Percentiles rank a stretch among this genome's conserved stretches.
phyloP scores from a whole-genome alignment of 2,329 filamentous ascomycete genomes.

The Penicillium sp. region DNA sequence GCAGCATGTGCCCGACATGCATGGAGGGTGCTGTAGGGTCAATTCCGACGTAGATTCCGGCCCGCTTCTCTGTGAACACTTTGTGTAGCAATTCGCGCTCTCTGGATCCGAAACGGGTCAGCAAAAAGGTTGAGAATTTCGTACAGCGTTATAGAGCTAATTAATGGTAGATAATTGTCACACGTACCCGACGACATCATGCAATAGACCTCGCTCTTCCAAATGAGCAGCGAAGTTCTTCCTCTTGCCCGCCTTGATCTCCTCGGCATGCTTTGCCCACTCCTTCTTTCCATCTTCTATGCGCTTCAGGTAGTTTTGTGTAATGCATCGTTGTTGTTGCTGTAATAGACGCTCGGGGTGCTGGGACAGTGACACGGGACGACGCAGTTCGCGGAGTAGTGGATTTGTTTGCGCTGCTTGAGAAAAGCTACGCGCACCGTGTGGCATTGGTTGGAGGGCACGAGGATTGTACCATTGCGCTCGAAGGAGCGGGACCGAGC shows the following conservation, averaged over 20 bases:
- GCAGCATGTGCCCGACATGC: conserved; percentile 53
- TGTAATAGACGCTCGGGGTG: background rate
- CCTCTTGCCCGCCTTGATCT: conserved; percentile 45
- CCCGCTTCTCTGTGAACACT: conserved; percentile 46
- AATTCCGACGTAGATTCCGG: conserved; percentile 50
- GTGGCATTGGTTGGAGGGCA: conserved; percentile 12
- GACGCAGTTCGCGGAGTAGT: conserved; percentile 12
- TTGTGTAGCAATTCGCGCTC: conserved; percentile 45
- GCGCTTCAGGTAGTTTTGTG: conserved; percentile 35
- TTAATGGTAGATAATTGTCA: background rate
- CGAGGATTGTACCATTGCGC: conserved; percentile 21
- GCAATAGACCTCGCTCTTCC: conserved; percentile 48
- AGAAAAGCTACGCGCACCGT: conserved; percentile 26
- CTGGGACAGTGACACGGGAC: conserved; percentile 10
- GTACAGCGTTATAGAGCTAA: background rate
- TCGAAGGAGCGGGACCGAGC: conserved; percentile 20
- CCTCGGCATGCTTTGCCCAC: conserved; percentile 41
- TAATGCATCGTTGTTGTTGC: conserved; percentile 39
- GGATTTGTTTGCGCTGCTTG: conserved; percentile 21
- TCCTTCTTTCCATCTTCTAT: conserved; percentile 41
- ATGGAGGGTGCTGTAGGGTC: conserved; percentile 52
- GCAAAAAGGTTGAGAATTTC: background rate
- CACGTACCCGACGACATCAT: conserved; percentile 49
- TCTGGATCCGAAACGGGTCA: conserved; percentile 24
- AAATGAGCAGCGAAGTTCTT: conserved; percentile 46